These are phyloP conservation scores for Xenoacremonium recifei DNA, from an alignment of 2,329 filamentous ascomycete species.

Conservation along the genomic window DNA sequence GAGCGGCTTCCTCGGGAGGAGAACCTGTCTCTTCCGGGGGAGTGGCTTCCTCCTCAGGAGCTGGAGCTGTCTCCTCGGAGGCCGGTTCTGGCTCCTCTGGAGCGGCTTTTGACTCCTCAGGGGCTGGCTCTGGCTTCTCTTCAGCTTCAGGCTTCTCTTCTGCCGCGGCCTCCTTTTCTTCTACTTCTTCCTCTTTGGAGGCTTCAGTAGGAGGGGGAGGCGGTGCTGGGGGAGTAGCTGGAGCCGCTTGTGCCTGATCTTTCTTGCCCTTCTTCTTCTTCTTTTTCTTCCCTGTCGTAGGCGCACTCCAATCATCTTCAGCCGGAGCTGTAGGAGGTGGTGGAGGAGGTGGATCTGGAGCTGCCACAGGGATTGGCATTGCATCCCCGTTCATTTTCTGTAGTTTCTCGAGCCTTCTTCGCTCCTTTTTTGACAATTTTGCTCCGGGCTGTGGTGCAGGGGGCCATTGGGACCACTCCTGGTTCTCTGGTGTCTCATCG, in stretches of 20 bases:
- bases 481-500: conserved; percentile 10
- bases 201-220: conserved; percentile 6
- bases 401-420: conserved; percentile 17
- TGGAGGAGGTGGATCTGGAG: conserved; percentile 11
- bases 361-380: conserved; percentile 7
- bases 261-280: conserved; percentile 20
- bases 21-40: conserved; percentile 7
- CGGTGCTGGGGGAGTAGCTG: conserved; percentile 6
- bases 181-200: conserved; percentile 7
- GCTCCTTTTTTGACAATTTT: conserved; percentile 17
- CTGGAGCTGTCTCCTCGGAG: neutral
- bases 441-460: neutral
- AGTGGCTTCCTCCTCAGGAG: conserved; percentile 1
- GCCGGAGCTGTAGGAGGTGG: conserved; percentile 8
- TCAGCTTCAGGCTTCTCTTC: conserved; percentile 4
- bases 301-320: conserved; percentile 7
- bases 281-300: conserved; percentile 21
- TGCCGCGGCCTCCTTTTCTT: conserved; percentile 2
- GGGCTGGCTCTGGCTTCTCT: neutral
- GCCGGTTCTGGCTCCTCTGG: conserved; percentile 7
- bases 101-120: neutral
- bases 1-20: neutral
- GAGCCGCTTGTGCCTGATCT: conserved; percentile 9
- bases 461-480: conserved; percentile 7
- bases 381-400: conserved; percentile 4